phyloP scores from a whole-genome alignment of 202 grass and related monocot species.

The Zizania palustris region DNA sequence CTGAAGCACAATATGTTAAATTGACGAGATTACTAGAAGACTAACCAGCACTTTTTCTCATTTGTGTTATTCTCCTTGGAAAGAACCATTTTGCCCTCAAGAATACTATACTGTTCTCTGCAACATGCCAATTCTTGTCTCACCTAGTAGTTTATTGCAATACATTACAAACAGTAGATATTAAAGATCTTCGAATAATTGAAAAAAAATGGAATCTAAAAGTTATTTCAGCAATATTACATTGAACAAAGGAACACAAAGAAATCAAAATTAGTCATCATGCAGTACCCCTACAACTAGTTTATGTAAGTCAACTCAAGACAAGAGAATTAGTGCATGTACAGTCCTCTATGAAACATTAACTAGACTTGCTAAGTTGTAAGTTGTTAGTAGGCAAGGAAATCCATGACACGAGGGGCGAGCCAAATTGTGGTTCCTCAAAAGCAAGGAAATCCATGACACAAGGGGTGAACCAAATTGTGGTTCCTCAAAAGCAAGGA shows the following conservation, averaged over 20 bases:
- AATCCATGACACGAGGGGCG: neutral
- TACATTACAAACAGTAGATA: constrained; percentile 16
- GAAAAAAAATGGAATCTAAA: constrained; percentile 12
- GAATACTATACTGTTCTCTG: constrained; percentile 49
- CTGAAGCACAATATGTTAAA: constrained; percentile 16
- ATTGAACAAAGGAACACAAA: constrained; percentile 1
- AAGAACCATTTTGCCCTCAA: constrained; percentile 47
- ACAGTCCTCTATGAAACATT: neutral
- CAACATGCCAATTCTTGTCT: constrained; percentile 56
- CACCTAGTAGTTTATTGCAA: constrained; percentile 47
- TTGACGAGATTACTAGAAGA: constrained; percentile 31
- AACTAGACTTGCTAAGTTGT: neutral
- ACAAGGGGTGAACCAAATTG: neutral
- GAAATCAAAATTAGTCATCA: constrained; percentile 14
- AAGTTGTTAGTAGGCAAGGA: neutral
- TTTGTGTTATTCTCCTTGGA: constrained; percentile 30
- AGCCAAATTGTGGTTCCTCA: neutral
- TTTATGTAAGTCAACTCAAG: constrained; percentile 6
- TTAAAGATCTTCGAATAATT: neutral
- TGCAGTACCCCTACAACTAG: constrained; percentile 3
- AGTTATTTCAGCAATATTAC: neutral
- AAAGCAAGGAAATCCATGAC: neutral
- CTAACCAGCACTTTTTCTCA: constrained; percentile 48
- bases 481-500: neutral
- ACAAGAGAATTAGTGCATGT: neutral